phyloP scores from a whole-genome alignment of 2,329 filamentous ascomycete species.

The Penicillium hesseltinei region DNA sequence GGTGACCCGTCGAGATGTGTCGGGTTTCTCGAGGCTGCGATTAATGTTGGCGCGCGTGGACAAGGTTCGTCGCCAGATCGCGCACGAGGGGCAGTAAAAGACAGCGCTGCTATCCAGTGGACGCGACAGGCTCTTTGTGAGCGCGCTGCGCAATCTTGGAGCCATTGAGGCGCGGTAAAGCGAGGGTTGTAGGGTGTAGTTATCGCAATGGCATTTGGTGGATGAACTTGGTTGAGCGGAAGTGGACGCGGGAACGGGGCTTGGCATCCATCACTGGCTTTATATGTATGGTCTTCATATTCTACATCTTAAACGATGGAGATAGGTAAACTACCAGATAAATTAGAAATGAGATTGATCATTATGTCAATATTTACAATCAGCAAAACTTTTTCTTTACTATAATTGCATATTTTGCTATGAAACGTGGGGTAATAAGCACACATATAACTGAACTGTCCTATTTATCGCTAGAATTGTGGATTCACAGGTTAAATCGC shows the following conservation, averaged over 20 bases:
- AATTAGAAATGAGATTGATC: neutral
- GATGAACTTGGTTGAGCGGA: constrained; percentile 16
- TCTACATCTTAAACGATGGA: neutral
- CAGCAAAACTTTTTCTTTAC: neutral
- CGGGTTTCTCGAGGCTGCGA: constrained; percentile 14
- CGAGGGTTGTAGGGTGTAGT: neutral
- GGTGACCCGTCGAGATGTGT: constrained; percentile 11
- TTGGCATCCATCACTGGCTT: constrained; percentile 17
- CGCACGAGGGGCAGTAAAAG: constrained; percentile 45
- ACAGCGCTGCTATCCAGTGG: constrained; percentile 25
- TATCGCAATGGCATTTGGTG: neutral
- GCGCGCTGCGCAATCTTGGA: constrained; percentile 37
- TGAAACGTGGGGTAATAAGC: constrained; percentile 2
- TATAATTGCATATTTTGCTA: neutral
- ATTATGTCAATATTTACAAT: neutral
- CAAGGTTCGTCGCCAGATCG: constrained; percentile 35
- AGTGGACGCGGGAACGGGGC: constrained; percentile 20
- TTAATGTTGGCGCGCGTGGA: constrained; percentile 27
- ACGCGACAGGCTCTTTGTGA: constrained; percentile 35
- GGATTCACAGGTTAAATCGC: constrained; percentile 13
- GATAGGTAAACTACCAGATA: neutral
- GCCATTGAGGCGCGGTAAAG: constrained; percentile 34
- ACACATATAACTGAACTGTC: constrained; percentile 14
- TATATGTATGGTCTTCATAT: neutral
- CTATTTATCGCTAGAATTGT: constrained; percentile 13